Conservation (phyloP, 192 early-diverging fungal genomes). For the Radiomyces spectabilis region DNA sequence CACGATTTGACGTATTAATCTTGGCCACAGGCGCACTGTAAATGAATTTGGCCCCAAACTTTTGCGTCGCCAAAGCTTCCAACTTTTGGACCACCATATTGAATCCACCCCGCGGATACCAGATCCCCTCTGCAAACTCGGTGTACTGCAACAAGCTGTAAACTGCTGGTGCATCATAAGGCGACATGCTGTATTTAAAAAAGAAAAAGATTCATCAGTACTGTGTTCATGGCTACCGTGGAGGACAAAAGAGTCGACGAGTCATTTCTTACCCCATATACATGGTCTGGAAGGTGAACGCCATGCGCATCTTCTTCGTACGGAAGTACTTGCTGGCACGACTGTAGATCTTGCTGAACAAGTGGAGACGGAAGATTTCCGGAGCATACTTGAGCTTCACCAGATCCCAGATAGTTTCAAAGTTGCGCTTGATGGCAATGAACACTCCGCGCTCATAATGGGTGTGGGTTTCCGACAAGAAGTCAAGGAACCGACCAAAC, state of each 20-base stretch:
- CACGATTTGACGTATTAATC: slow-evolving; percentile 27
- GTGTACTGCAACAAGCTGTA: slow-evolving; percentile 48
- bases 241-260: background rate
- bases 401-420: slow-evolving; percentile 36
- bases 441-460: slow-evolving; percentile 39
- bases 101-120: slow-evolving; percentile 52
- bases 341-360: slow-evolving; percentile 32
- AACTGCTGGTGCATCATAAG: slow-evolving; percentile 51
- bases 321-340: slow-evolving; percentile 36
- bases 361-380: slow-evolving; percentile 32
- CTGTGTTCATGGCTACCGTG: background rate
- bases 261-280: slow-evolving; percentile 46
- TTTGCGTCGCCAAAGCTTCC: slow-evolving; percentile 32
- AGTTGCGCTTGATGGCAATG: slow-evolving; percentile 40
- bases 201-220: background rate
- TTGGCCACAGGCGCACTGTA: slow-evolving; percentile 32
- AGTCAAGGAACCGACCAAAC: slow-evolving; percentile 30
- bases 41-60: slow-evolving; percentile 30
- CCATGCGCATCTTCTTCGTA: slow-evolving; percentile 44
- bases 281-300: slow-evolving; percentile 56
- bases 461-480: slow-evolving; percentile 35
- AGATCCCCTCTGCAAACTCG: slow-evolving; percentile 47
- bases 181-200: slow-evolving; percentile 36
- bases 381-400: slow-evolving; percentile 30
- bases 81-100: slow-evolving; percentile 37